Base-by-base conservation (phyloP, 192 early-diverging fungal species). In the Podila epigama region DNA sequence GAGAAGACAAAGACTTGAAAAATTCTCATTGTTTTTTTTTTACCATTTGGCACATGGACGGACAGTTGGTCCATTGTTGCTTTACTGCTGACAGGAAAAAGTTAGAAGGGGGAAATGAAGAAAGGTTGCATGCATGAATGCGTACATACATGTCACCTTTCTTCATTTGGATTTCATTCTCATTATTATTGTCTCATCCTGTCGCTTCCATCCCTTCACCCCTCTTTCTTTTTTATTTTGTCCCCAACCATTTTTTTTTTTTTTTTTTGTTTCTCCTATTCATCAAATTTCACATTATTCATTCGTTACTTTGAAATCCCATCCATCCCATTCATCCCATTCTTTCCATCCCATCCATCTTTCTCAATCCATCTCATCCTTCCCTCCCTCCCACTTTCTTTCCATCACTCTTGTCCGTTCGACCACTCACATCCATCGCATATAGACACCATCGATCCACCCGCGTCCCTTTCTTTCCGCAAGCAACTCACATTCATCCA, bases 241-340 rank as follows among this genome's bases (percentile, higher is more conserved):
- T 32, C 22, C 63, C 53, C 27, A n/a, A 27, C 9, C 44, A 16
- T 59, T 51, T 67, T 34, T 66, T 20, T 52, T 18, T 52, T 34
- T 55, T 37, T 61, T 31, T 68, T 51, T 29, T 11, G n/a, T 28
- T 42, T 32, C n/a, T 50, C 18, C 6, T 48, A 27, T 27, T 7
- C 37, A 20, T 11, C 28, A 27, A 40, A 34, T 13, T 20, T 39
- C 11, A 13, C 9, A 28, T 31, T 36, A 20, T 33, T 58, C 59
- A 35, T 61, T 25, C 60, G 15, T 27, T 16, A 29, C 12, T 39
- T 28, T 48, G 20, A n/a, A 33, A 18, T 12, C 20, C 3, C 31
- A 37, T 22, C 28, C 36, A 22, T 40, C 40, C 37, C 55, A 57
- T 34, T 22, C 56, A 58, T 22, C 20, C 56, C 18, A 10, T 58